Evolutionary conservation across 495 filamentous ascomycete species (phyloP).

Genomic region (Aspergillus steynii): DNA sequence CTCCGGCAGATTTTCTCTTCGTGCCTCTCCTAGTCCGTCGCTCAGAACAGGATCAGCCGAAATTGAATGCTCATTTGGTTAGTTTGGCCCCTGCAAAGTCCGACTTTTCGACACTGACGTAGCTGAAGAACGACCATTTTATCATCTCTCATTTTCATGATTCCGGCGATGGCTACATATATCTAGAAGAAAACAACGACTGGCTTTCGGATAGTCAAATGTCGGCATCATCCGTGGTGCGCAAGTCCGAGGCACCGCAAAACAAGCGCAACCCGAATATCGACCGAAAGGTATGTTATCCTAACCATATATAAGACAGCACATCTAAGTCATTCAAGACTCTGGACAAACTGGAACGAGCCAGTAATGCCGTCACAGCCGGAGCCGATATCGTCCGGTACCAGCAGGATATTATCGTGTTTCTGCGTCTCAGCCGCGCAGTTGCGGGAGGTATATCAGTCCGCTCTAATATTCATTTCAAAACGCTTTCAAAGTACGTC

Average conservation of each 20-base stretch:
- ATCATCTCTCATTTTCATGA: slow-evolving; percentile 88
- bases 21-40: slow-evolving; percentile 62
- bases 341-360: slow-evolving; percentile 40
- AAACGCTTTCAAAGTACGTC: slow-evolving; percentile 59
- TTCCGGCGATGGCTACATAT: slow-evolving; percentile 66
- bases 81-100: slow-evolving; percentile 6
- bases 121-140: slow-evolving; percentile 71
- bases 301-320: background rate
- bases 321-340: slow-evolving; percentile 14
- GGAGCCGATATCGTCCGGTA: slow-evolving; percentile 74
- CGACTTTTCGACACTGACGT: slow-evolving; percentile 5
- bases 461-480: slow-evolving; percentile 74
- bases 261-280: slow-evolving; percentile 22
- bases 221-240: slow-evolving; percentile 49
- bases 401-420: slow-evolving; percentile 79
- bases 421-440: slow-evolving; percentile 82
- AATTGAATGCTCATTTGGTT: slow-evolving; percentile 51
- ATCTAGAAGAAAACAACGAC: slow-evolving; percentile 62
- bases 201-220: slow-evolving; percentile 46
- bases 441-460: slow-evolving; percentile 77
- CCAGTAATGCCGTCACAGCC: slow-evolving; percentile 42
- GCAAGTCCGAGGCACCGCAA: slow-evolving; percentile 23
- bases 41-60: slow-evolving; percentile 27
- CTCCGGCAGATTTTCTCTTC: slow-evolving; percentile 80
- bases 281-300: slow-evolving; percentile 23